Conservation (phyloP, 2,329 filamentous ascomycete species). For the Calonectria leucothoes region DNA sequence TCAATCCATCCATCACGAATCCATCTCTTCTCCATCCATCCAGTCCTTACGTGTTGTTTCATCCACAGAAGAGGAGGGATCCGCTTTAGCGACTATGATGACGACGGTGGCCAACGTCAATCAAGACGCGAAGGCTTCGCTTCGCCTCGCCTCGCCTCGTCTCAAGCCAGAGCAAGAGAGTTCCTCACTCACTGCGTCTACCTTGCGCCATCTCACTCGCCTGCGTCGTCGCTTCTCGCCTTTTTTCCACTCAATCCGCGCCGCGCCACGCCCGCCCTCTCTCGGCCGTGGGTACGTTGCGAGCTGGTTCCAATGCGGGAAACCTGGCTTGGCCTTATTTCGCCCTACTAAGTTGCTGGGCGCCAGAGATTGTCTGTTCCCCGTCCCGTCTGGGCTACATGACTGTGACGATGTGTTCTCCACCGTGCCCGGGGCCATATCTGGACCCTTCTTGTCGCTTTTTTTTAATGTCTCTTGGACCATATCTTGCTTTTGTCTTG, state of each 20-base stretch:
- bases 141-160: constrained; percentile 3
- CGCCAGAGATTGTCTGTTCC: neutral
- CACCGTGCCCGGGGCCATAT: neutral
- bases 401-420: constrained; percentile 3
- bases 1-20: constrained; percentile 8
- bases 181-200: constrained; percentile 1
- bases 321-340: neutral
- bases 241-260: neutral
- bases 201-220: constrained; percentile 7
- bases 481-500: constrained; percentile 9
- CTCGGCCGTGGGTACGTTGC: constrained; percentile 1
- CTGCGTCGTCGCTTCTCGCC: neutral
- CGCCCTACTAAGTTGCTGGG: neutral
- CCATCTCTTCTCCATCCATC: constrained; percentile 2
- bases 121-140: neutral
- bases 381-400: neutral
- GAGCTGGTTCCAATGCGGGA: neutral
- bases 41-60: neutral
- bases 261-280: constrained; percentile 1
- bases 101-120: neutral
- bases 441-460: neutral
- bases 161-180: neutral
- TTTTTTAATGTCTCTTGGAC: constrained; percentile 1
- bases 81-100: neutral
- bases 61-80: neutral